A percentile compares a stretch with the other conserved stretches of the same genome.
These are phyloP conservation scores for Blastobotrys terrestris DNA, from an alignment of 805 yeast genomes.

Conservation along the genomic window DNA sequence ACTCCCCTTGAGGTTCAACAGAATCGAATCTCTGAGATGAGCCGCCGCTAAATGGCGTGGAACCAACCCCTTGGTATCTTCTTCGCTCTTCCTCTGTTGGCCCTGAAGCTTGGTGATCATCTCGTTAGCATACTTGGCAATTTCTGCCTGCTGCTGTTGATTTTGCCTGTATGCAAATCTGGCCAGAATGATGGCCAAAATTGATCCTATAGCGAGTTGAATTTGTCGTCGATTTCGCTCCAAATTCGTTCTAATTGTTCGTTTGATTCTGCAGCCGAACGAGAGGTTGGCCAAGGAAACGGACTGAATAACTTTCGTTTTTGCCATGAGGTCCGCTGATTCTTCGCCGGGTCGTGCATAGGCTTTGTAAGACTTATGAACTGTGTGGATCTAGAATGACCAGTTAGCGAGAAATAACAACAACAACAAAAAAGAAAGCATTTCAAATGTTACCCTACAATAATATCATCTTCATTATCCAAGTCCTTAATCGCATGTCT, in stretches of 20 bases:
- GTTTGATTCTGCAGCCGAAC: conserved; percentile 17
- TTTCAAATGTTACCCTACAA: conserved; percentile 20
- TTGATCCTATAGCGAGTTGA: conserved; percentile 3
- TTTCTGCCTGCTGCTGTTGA: neutral
- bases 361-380: conserved; percentile 15
- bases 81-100: conserved; percentile 16
- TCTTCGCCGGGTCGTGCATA: conserved; percentile 16
- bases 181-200: conserved; percentile 1
- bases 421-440: neutral
- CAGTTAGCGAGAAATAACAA: neutral
- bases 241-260: conserved; percentile 14
- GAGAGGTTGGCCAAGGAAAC: conserved; percentile 20
- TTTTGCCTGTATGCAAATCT: neutral
- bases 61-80: conserved; percentile 16
- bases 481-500: conserved; percentile 52
- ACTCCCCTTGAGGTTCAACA: conserved; percentile 7
- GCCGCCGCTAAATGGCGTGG: conserved; percentile 15
- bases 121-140: conserved; percentile 5
- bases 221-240: conserved; percentile 17
- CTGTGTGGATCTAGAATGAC: conserved; percentile 13
- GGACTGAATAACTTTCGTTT: conserved; percentile 19
- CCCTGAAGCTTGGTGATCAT: conserved; percentile 7
- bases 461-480: conserved; percentile 39
- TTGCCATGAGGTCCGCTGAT: conserved; percentile 11
- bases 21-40: conserved; percentile 13